Evolutionary conservation across 371 early-diverging fungal species (phyloP).

Genomic region (Mucor indicus): DNA sequence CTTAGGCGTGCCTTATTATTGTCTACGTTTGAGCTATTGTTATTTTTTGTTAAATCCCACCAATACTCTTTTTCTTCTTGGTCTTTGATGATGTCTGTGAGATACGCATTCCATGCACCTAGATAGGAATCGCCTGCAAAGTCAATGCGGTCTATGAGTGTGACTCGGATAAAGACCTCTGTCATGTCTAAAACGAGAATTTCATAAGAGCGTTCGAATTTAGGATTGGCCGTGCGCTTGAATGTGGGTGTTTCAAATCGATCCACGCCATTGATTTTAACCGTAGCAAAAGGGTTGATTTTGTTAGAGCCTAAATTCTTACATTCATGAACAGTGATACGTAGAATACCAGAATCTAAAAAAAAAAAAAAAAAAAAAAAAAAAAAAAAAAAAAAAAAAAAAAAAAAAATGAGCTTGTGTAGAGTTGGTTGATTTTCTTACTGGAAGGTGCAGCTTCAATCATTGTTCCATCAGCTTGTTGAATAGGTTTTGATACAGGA

Average conservation of each 20-base stretch:
- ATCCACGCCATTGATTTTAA: constrained; percentile 45
- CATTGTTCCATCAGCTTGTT: constrained; percentile 36
- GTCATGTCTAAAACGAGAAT: constrained; percentile 43
- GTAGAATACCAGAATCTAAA: constrained; percentile 51
- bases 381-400: too few species aligned
- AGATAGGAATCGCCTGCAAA: constrained; percentile 27
- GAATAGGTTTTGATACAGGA: constrained; percentile 57
- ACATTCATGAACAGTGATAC: constrained; percentile 53
- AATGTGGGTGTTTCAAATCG: constrained; percentile 38
- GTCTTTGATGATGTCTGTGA: constrained; percentile 34
- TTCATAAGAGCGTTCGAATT: constrained; percentile 45
- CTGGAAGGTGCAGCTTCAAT: constrained; percentile 60
- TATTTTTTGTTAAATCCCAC: constrained; percentile 31
- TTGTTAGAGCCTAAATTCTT: constrained; percentile 37
- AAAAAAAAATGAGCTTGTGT: too few species aligned
- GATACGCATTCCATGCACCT: constrained; percentile 39
- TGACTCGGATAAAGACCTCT: constrained; percentile 31
- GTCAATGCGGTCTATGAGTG: constrained; percentile 10
- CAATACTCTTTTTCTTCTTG: constrained; percentile 41
- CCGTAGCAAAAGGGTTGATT: constrained; percentile 43
- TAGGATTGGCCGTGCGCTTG: constrained; percentile 46
- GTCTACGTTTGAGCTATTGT: too few species aligned
- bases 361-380: too few species aligned
- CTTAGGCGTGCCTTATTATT: constrained; percentile 35
- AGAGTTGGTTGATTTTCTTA: too few species aligned